Conservation (phyloP, 768 basidiomycete genomes). For the Termitomyces eurrhizus region DNA sequence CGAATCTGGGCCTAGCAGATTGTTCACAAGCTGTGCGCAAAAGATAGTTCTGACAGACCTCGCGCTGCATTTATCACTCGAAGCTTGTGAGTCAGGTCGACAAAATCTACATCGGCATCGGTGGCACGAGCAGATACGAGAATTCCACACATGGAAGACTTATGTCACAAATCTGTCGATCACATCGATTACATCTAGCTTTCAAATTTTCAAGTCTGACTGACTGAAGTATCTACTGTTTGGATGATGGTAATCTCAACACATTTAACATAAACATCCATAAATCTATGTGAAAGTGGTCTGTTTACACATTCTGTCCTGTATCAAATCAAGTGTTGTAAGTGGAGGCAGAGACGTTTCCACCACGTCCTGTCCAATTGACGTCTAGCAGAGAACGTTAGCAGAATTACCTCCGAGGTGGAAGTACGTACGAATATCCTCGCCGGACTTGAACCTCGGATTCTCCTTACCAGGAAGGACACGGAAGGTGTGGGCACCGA, state of each 20-base stretch:
- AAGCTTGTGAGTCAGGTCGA: conserved; percentile 30
- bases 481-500: conserved; percentile 97
- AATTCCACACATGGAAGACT: conserved; percentile 65
- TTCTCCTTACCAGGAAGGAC: conserved; percentile 93
- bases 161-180: conserved; percentile 12
- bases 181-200: not conserved
- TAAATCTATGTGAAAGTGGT: conserved; percentile 9
- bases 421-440: conserved; percentile 79
- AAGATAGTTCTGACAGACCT: conserved; percentile 35
- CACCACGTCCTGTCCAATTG: conserved; percentile 99
- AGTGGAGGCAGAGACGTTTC: conserved; percentile 85
- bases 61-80: conserved; percentile 51
- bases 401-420: conserved; percentile 2
- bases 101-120: conserved; percentile 16
- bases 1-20: conserved; percentile 59
- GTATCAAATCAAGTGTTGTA: conserved; percentile 54
- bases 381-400: conserved; percentile 51
- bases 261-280: conserved; percentile 9
- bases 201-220: not conserved
- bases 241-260: not conserved
- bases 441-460: conserved; percentile 66
- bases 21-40: not conserved
- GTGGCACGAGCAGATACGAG: conserved; percentile 39
- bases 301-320: conserved; percentile 6
- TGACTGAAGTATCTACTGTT: not conserved